phyloP scores from a whole-genome alignment of 2,329 filamentous ascomycete genomes.

The Reticulascus tulasneorum region DNA sequence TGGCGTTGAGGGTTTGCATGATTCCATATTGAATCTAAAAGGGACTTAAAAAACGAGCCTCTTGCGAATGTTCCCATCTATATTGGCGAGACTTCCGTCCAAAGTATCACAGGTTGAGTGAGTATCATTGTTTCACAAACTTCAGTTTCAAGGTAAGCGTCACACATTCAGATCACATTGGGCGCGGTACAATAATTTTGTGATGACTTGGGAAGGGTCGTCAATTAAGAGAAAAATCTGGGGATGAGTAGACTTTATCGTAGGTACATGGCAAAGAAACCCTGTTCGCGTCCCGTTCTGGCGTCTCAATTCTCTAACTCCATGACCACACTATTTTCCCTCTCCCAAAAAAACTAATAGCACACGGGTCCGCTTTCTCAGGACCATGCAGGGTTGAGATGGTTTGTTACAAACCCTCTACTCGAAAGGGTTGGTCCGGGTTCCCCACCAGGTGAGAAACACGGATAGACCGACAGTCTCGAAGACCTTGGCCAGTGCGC shows the following conservation, averaged over 20 bases:
- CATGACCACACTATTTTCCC: slow-evolving; percentile 10
- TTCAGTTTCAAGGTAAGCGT: no score
- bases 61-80: no score
- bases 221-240: slow-evolving; percentile 5
- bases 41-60: no score
- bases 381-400: background rate
- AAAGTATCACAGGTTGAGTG: no score
- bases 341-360: slow-evolving; percentile 11
- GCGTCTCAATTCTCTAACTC: slow-evolving; percentile 8
- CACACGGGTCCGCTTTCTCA: slow-evolving; percentile 3
- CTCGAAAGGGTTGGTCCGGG: slow-evolving; percentile 87
- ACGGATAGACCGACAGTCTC: slow-evolving; percentile 90
- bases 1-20: no score
- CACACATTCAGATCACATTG: no score
- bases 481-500: slow-evolving; percentile 76
- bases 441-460: slow-evolving; percentile 97
- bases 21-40: no score
- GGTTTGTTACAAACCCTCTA: slow-evolving; percentile 49
- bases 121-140: no score
- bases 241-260: slow-evolving; percentile 3
- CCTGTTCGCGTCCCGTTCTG: no score
- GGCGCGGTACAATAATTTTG: no score
- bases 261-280: slow-evolving; percentile 8
- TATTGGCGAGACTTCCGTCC: no score
- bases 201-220: background rate